Base-by-base conservation (phyloP, 2,329 filamentous ascomycete genomes). In the Myriangium duriaei region DNA sequence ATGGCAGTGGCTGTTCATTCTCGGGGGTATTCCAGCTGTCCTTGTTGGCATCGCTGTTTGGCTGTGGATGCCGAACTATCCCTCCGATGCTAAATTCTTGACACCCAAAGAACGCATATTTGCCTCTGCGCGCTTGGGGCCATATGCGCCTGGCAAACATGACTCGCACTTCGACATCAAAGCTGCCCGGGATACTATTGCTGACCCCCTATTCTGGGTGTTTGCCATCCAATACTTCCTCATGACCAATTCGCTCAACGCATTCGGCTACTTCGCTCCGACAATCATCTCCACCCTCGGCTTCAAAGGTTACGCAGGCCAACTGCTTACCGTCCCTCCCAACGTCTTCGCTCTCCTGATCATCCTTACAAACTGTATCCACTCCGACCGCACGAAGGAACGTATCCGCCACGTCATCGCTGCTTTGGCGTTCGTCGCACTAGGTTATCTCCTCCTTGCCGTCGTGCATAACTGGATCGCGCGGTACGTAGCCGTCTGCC, bases 1-100 rank as follows among this genome's bases (percentile, higher is more conserved):
- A 3, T 68, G 64, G 56, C 51, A 63, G 37, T 69, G 65, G 65
- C 50, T 67, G 12, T 66, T 66, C 48, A 64, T 66, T 31, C 56
- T 65, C 12, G 39, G 65, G 43, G 63, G 60, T 4, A 50, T 62
- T 1, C 56, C 56, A 0, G 41, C 49, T 1, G 42, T 55, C 2
- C 26, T 46, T 9, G 49, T 46, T 21, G 49, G 50, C 1, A 18
- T 51, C 4, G 45, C 49, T 5, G 50, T 51, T 0, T 39, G 50
- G 11, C 47, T 48, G 33, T 47, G 48, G 39, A 39, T 54, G 16
- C 52, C 52, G 6, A 50, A 55, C 24, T 54, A 54, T 24, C 51
- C 52, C 1, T 40, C 46, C 13, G 46, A 47, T 1, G 50, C 49
- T 2, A 51, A 51, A 21, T 54, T 48, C 34, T 45, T 55, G 2